Conservation (phyloP, 805 yeast genomes). For the Candida caryicola region DNA sequence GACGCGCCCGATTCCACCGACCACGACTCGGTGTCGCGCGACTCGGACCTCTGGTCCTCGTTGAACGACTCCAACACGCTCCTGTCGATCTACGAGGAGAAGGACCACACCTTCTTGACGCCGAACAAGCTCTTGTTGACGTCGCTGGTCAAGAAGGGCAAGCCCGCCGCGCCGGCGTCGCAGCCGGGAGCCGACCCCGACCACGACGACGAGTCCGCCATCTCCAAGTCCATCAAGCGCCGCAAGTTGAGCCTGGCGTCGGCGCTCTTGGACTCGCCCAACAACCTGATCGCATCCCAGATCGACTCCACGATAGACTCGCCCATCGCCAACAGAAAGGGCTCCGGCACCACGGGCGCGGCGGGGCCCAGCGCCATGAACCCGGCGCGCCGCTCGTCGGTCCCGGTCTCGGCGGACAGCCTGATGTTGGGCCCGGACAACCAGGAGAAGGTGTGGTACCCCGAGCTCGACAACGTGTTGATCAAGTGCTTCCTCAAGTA, state of each 20-base stretch:
- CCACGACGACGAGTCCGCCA: slow-evolving; percentile 8
- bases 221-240: slow-evolving; percentile 7
- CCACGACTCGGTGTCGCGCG: slow-evolving; percentile 10
- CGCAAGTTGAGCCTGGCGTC: slow-evolving; percentile 8
- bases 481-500: slow-evolving; percentile 35
- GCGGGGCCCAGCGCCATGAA: background rate
- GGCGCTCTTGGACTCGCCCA: slow-evolving; percentile 29
- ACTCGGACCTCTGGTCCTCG: slow-evolving; percentile 30
- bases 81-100: slow-evolving; percentile 27
- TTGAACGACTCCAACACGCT: slow-evolving; percentile 18
- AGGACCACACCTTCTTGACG: slow-evolving; percentile 25
- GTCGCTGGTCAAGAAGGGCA: slow-evolving; percentile 1
- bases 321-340: slow-evolving; percentile 16
- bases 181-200: slow-evolving; percentile 7
- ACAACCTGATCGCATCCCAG: slow-evolving; percentile 34
- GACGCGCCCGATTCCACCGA: slow-evolving; percentile 13
- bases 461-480: slow-evolving; percentile 34
- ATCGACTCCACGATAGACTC: slow-evolving; percentile 30
- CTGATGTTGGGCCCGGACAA: slow-evolving; percentile 4
- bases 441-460: slow-evolving; percentile 30
- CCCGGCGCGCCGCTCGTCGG: background rate
- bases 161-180: background rate
- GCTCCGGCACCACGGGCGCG: slow-evolving; percentile 1
- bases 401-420: slow-evolving; percentile 2
- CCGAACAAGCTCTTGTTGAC: slow-evolving; percentile 27